These are phyloP conservation scores for Glonium stellatum DNA, from an alignment of 495 filamentous ascomycete genomes.

Conservation along the genomic window DNA sequence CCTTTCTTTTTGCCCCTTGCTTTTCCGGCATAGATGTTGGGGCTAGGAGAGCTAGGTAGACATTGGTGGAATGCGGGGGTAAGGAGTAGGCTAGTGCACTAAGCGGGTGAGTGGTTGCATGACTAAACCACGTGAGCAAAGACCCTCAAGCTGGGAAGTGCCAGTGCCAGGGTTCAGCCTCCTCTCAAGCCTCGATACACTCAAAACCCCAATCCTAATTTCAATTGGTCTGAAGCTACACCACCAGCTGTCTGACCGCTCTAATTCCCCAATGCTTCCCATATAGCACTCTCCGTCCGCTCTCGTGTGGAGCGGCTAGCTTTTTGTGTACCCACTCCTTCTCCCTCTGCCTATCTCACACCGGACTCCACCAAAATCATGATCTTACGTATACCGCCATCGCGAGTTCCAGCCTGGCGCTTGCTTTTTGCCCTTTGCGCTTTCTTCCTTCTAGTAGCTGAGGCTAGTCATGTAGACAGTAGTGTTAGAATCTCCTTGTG, in stretches of 20 bases:
- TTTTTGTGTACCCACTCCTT: background rate
- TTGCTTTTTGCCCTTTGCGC: background rate
- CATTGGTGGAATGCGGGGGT: background rate
- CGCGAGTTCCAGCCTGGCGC: background rate
- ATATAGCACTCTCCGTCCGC: background rate
- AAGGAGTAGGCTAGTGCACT: no score
- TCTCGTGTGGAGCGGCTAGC: constrained; percentile 14
- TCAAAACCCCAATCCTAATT: background rate
- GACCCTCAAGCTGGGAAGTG: no score
- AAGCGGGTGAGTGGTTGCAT: background rate
- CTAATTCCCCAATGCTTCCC: background rate
- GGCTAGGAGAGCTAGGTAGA: background rate
- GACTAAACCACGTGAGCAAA: background rate
- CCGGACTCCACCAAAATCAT: background rate
- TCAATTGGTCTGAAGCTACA: background rate
- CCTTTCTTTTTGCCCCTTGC: background rate
- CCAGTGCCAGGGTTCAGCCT: no score
- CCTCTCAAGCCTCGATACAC: background rate
- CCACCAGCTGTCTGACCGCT: background rate
- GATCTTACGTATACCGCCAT: background rate
- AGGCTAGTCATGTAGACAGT: background rate
- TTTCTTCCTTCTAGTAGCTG: background rate
- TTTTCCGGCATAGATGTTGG: background rate
- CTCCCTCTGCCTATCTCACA: background rate
- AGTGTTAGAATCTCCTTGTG: no score